Percentiles rank a stretch among this genome's conserved stretches.
Conservation (phyloP, 2,329 filamentous ascomycete genomes). For the Dothistroma pini region DNA sequence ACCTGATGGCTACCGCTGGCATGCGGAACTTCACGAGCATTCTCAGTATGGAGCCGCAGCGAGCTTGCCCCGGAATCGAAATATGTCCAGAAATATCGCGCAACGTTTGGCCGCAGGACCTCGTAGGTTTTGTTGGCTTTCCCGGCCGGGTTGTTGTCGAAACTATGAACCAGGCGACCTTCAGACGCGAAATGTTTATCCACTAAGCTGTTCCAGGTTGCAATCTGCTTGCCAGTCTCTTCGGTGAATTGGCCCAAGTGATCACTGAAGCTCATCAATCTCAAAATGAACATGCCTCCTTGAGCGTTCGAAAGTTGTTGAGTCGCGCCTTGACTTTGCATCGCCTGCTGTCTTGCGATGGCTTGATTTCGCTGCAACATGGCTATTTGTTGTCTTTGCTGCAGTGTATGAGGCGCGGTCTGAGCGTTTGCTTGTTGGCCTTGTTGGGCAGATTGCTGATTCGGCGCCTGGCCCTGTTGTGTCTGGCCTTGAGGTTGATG, state of each 20-base stretch:
- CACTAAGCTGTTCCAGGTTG: constrained; percentile 78
- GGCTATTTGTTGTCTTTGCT: constrained; percentile 26
- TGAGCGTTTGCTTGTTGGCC: constrained; percentile 40
- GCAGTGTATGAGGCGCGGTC: constrained; percentile 21
- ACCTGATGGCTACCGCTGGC: constrained; percentile 67
- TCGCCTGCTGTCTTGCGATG: constrained; percentile 32
- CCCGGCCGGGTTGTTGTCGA: constrained; percentile 30
- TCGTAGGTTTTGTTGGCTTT: constrained; percentile 72
- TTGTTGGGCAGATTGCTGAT: constrained; percentile 41
- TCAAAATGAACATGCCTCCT: constrained; percentile 46
- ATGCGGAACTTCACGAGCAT: constrained; percentile 55
- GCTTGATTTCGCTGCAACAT: constrained; percentile 28
- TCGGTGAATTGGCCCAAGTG: constrained; percentile 51
- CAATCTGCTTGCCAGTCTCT: constrained; percentile 62
- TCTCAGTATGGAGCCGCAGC: constrained; percentile 82
- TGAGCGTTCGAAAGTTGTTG: constrained; percentile 15
- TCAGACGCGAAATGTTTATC: constrained; percentile 72
- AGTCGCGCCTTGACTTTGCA: constrained; percentile 9
- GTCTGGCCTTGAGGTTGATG: constrained; percentile 26
- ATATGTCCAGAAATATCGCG: constrained; percentile 85
- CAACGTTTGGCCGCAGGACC: constrained; percentile 73
- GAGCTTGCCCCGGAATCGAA: constrained; percentile 82
- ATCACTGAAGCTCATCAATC: constrained; percentile 55
- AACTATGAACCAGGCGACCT: constrained; percentile 63
- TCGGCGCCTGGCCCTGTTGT: constrained; percentile 33